Conservation (phyloP, 2,329 filamentous ascomycete species). For the Paecilomyces niveus region DNA sequence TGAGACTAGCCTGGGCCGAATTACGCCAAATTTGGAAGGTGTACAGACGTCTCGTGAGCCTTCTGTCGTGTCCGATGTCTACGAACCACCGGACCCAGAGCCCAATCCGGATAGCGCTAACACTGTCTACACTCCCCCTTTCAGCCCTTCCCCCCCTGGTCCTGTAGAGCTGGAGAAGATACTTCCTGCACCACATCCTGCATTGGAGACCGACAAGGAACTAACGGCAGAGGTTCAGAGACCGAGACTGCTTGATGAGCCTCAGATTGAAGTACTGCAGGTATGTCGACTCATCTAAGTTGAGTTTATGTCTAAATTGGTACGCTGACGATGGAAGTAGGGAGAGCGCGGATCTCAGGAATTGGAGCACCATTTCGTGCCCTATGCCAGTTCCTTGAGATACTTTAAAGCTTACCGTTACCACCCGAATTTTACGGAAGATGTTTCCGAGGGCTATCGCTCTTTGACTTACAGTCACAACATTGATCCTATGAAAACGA, state of each 20-base stretch:
- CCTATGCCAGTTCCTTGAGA: constrained; percentile 77
- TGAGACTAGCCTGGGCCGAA: neutral
- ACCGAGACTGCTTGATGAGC: constrained; percentile 13
- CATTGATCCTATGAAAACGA: constrained; percentile 65
- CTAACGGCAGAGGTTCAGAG: constrained; percentile 26
- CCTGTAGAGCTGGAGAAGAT: constrained; percentile 18
- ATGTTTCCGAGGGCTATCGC: constrained; percentile 68
- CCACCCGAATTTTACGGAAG: constrained; percentile 65
- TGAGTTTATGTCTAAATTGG: constrained; percentile 6
- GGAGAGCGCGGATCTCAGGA: constrained; percentile 12
- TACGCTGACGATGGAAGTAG: constrained; percentile 23
- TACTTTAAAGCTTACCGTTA: constrained; percentile 85
- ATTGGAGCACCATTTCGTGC: constrained; percentile 38
- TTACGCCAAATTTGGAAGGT: constrained; percentile 3
- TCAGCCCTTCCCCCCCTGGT: constrained; percentile 34
- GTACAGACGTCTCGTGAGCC: constrained; percentile 18
- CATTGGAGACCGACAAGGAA: constrained; percentile 18
- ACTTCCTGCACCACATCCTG: constrained; percentile 6
- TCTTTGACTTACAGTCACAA: constrained; percentile 91
- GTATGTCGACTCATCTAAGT: constrained; percentile 19
- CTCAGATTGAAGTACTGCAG: constrained; percentile 22
- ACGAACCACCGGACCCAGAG: constrained; percentile 48
- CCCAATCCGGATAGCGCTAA: constrained; percentile 16
- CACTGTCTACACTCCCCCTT: constrained; percentile 33
- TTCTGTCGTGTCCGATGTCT: constrained; percentile 42